Conservation (phyloP, 2,329 filamentous ascomycete species). For the Alternaria atra region DNA sequence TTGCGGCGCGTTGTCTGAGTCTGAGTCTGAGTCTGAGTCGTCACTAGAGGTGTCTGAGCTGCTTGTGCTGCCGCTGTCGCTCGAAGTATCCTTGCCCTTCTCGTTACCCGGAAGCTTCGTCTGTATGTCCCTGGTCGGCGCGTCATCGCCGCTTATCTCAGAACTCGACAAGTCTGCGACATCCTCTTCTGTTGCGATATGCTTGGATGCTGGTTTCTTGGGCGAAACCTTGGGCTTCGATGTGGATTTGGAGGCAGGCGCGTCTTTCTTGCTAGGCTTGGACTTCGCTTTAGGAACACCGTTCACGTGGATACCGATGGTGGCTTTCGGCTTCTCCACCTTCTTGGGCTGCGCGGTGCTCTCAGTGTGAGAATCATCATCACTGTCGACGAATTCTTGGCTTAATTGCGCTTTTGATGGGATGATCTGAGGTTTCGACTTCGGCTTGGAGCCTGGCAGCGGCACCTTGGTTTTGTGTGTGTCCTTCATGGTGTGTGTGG, state of each 20-base stretch:
- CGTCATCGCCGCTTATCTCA: constrained; percentile 36
- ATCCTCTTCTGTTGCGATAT: constrained; percentile 29
- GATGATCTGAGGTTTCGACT: constrained; percentile 30
- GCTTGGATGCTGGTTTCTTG: constrained; percentile 35
- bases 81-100: constrained; percentile 21
- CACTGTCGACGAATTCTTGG: constrained; percentile 47
- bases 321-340: constrained; percentile 34
- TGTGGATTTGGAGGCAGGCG: constrained; percentile 17
- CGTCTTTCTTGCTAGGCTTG: constrained; percentile 22
- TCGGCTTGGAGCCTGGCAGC: constrained; percentile 41
- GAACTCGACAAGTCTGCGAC: constrained; percentile 37
- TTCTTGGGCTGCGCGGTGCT: constrained; percentile 23
- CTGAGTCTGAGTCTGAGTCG: constrained; percentile 50
- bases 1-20: constrained; percentile 39
- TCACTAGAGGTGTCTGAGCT: constrained; percentile 49
- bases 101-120: constrained; percentile 25
- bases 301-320: constrained; percentile 45
- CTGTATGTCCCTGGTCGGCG: constrained; percentile 24
- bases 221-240: constrained; percentile 24
- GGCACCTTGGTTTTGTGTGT: constrained; percentile 47
- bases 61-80: constrained; percentile 28
- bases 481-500: constrained; percentile 43
- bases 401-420: constrained; percentile 42
- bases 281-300: constrained; percentile 30
- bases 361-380: constrained; percentile 44